Percentiles rank a stretch among this genome's conserved stretches.
Conservation (phyloP, 2,329 filamentous ascomycete genomes). For the Exophiala sideris region DNA sequence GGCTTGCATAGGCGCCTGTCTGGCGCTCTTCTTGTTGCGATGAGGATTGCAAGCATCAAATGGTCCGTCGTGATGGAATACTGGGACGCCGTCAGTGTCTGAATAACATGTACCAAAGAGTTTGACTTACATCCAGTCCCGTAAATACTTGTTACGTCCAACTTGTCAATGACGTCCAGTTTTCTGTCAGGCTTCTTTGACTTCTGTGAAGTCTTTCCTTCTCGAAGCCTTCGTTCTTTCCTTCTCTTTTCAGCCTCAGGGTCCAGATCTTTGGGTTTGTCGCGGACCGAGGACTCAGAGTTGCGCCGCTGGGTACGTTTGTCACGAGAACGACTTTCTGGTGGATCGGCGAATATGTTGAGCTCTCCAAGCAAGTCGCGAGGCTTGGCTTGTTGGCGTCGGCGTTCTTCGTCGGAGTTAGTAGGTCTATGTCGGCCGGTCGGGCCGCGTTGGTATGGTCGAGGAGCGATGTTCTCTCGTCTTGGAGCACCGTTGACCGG, state of each 20-base stretch:
- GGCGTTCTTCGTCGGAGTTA: slow-evolving; percentile 33
- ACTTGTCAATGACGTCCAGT: slow-evolving; percentile 90
- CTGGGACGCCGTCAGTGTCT: slow-evolving; percentile 43
- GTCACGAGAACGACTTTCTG: slow-evolving; percentile 39
- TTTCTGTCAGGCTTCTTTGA: slow-evolving; percentile 33
- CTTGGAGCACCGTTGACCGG: slow-evolving; percentile 21
- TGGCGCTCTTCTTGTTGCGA: slow-evolving; percentile 79
- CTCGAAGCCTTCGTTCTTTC: slow-evolving; percentile 46
- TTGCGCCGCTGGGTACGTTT: slow-evolving; percentile 55
- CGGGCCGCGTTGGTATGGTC: slow-evolving; percentile 23
- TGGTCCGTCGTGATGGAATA: slow-evolving; percentile 96
- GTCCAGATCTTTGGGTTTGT: slow-evolving; percentile 46
- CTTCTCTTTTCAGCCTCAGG: slow-evolving; percentile 51
- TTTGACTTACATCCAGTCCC: slow-evolving; percentile 74
- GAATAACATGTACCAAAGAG: background rate
- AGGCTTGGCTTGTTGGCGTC: slow-evolving; percentile 34
- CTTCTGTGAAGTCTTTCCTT: slow-evolving; percentile 38
- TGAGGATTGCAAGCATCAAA: slow-evolving; percentile 96
- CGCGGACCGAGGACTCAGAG: slow-evolving; percentile 62
- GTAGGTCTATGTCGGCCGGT: slow-evolving; percentile 31
- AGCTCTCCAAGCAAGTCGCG: slow-evolving; percentile 36
- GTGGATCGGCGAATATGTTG: slow-evolving; percentile 50
- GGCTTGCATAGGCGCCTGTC: slow-evolving; percentile 88
- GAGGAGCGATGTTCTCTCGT: slow-evolving; percentile 35
- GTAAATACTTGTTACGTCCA: slow-evolving; percentile 95